Percentiles rank a stretch among this genome's conserved stretches.
Conservation (phyloP, 2,329 filamentous ascomycete genomes). For the Epichloe sylvatica region DNA sequence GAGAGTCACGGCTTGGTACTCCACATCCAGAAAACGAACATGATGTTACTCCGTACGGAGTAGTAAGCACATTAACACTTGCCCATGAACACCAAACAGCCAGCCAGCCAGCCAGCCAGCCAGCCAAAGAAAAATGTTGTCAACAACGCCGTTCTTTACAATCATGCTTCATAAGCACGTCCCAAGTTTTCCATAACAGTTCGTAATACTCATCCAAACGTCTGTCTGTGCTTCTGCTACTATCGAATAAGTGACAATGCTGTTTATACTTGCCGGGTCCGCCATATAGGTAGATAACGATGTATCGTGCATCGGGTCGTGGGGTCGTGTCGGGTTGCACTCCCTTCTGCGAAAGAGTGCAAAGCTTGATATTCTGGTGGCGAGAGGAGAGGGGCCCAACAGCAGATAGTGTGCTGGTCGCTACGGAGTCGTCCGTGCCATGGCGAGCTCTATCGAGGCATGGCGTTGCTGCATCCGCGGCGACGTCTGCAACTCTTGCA, state of each 20-base stretch:
- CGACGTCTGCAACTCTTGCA: slow-evolving; percentile 47
- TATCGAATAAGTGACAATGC: not conserved
- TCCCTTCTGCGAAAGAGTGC: not conserved
- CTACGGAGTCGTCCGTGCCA: slow-evolving; percentile 23
- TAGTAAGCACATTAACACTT: not conserved
- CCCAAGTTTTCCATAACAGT: not conserved
- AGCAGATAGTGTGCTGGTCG: not conserved
- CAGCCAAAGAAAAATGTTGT: not conserved
- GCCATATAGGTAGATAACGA: not conserved
- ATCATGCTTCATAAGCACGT: slow-evolving; percentile 13
- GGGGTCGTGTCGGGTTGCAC: not conserved
- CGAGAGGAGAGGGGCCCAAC: not conserved
- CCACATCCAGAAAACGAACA: not conserved
- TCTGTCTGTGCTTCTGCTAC: not conserved
- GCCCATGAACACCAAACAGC: not conserved
- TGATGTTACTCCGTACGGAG: no score
- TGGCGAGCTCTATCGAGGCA: slow-evolving; percentile 46
- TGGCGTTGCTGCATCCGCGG: slow-evolving; percentile 47
- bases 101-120: not conserved
- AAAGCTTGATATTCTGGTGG: not conserved
- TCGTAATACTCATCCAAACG: slow-evolving; percentile 1
- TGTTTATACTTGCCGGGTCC: slow-evolving; percentile 2
- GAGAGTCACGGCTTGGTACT: slow-evolving; percentile 13
- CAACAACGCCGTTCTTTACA: slow-evolving; percentile 8
- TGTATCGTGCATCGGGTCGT: not conserved